Evolutionary conservation across 1,284 basidiomycete species (phyloP), one percentile per base, ranked within the genome.

Genomic region (Trametes polyzona): DNA sequence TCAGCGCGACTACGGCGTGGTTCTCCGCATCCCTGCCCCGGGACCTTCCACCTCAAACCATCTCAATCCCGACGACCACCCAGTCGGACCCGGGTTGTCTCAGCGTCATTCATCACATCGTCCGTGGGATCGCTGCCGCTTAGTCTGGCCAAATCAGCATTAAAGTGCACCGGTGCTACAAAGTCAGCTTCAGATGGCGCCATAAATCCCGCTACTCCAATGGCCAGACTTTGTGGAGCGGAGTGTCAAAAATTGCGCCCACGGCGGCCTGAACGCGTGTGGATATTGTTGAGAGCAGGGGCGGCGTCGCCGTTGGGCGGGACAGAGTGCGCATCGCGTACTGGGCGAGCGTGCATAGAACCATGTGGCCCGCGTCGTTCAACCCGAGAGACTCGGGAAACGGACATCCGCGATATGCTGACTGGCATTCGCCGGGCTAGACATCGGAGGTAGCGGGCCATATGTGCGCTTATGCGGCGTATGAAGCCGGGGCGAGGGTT

Each of bases 381-480:
- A 32, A 16, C 7, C 52, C 52, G 52, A 43, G 21, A 30, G 21
- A 11, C 43, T 46, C 42, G 52, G 41, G 21, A 29, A n/a, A 37
- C n/a, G 41, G 12, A 53, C 14, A 39, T 10, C 10, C 21, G 12
- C 43, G 43, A 33, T 39, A n/a, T 33, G 43, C 24, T 35, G 35
- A 39, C n/a, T n/a, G 8, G 33, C 27, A 24, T 19, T 47, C 35
- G 21, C 43, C 35, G 29, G 11, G 10, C 8, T 19, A 48, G 37
- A 27, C 53, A 43, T 43, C 53, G 53, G 53, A 48, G 47, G 42
- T 32, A 55, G 43, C 33, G 23, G 39, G 24, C 19, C 35, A 43
- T 27, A n/a, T 36, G 46, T 23, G 51, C 43, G 51, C 23, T 26
- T 48, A 33, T 26, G 19, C 46, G 46, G 32, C 53, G 53, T 46